Evolutionary conservation across 2,329 filamentous ascomycete genomes (phyloP), one percentile per base, ranked within the genome.

Genomic region (Aspergillus udagawae): DNA sequence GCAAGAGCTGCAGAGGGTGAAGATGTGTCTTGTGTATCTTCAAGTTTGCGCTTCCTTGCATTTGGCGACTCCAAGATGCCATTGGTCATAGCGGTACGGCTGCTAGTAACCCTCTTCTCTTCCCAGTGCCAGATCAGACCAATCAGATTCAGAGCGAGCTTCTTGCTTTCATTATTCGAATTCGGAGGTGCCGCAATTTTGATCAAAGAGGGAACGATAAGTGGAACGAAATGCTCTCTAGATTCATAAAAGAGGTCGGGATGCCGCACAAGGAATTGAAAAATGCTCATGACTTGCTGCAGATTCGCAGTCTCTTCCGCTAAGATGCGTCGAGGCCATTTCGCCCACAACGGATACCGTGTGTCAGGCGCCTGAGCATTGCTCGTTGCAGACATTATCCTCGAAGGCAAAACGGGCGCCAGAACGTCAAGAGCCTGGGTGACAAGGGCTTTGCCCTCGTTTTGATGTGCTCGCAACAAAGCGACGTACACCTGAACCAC

Each of bases 241-340:
- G 91, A 92, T 62, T 97, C 93, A 65, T 95, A 99, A 77, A 99
- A 99, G 4, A 99, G 79, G 67, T 94, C 88, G 0, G 92, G 89
- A 70, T 99, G 93, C 56, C 90, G 86, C 38, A 97, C 93, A 35
- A 99, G 81, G 76, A 99, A 99, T 68, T 97, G 90, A 79, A 97
- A 97, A 66, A 99, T 97, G 77, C 90, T 94, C 53, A 92, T 96
- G 77, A 97, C 89, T 75, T 97, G 94, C 73, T 96, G 92, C 49
- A 93, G 83, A 66, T 99, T 99, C 61, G 94, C 91, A 27, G 91
- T 92, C 73, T 99, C 94, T 71, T 99, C 95, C 3, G 91, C 88
- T 23, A 99, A 78, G 28, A 99, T 96, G 54, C 92, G 91, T 45
- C 93, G 86, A 29, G 94, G 92, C 63, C 92, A 90, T 62, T 91